Percentiles rank a stretch among this genome's conserved stretches.
Evolutionary conservation across 2,329 filamentous ascomycete species (phyloP).

Genomic region (Colletotrichum liaoningense): DNA sequence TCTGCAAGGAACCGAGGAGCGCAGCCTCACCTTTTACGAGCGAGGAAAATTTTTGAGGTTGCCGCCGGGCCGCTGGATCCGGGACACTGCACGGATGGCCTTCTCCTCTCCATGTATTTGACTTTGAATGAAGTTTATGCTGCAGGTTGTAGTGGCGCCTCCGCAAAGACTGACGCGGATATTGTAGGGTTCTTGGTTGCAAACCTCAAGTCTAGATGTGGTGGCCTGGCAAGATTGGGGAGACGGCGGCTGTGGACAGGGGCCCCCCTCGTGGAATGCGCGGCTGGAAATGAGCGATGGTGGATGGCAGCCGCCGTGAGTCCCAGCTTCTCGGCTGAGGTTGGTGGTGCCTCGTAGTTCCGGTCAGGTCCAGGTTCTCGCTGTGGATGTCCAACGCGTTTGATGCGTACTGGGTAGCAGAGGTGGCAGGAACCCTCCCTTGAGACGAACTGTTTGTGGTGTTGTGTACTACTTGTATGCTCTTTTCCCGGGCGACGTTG

Average conservation of each 20-base stretch:
- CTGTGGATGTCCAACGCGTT: neutral
- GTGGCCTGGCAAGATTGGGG: neutral
- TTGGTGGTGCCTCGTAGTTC: conserved; percentile 12
- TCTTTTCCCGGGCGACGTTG: neutral
- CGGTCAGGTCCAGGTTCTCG: conserved; percentile 14
- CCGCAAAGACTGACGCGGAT: neutral
- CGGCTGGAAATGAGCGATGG: conserved; percentile 10
- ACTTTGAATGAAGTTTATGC: conserved; percentile 19
- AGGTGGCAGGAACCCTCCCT: neutral
- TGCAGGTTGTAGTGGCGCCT: conserved; percentile 1
- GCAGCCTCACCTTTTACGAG: neutral
- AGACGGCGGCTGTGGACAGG: conserved; percentile 24
- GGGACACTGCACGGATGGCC: neutral
- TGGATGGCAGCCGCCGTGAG: neutral
- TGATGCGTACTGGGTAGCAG: too few species aligned
- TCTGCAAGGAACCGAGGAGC: conserved; percentile 3
- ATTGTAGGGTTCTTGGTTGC: conserved; percentile 25
- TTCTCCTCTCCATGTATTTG: conserved; percentile 5
- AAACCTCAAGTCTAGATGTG: conserved; percentile 1
- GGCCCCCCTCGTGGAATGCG: conserved; percentile 14
- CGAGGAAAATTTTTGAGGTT: neutral
- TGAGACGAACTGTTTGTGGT: neutral
- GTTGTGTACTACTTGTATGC: neutral
- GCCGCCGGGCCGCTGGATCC: conserved; percentile 20
- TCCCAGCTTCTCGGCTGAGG: neutral